Evolutionary conservation across 2,329 filamentous ascomycete genomes (phyloP).

Genomic region (Lasiodiplodia theobromae): DNA sequence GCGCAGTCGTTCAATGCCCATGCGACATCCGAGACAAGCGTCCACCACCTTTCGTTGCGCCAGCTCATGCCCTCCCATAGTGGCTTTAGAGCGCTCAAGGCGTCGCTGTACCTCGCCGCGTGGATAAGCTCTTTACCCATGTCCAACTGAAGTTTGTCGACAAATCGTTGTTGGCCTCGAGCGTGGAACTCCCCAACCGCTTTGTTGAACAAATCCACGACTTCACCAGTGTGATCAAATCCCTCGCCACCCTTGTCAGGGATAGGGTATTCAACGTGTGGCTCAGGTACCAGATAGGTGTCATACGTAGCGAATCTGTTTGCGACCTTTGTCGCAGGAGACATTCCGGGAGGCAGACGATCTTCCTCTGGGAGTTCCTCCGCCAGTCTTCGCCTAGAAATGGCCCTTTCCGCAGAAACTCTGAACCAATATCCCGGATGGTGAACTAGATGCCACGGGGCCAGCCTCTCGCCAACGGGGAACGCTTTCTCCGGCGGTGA

Average conservation of each 20-base stretch:
- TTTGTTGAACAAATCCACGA: conserved; percentile 56
- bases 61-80: conserved; percentile 65
- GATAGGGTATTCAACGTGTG: conserved; percentile 61
- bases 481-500: conserved; percentile 60
- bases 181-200: conserved; percentile 60
- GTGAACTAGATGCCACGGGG: conserved; percentile 66
- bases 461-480: conserved; percentile 56
- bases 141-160: conserved; percentile 62
- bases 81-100: conserved; percentile 58
- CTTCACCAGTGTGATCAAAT: conserved; percentile 60
- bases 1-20: conserved; percentile 64
- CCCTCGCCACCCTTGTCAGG: conserved; percentile 48
- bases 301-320: conserved; percentile 64
- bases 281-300: conserved; percentile 66
- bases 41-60: conserved; percentile 67
- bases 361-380: conserved; percentile 67
- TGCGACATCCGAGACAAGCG: conserved; percentile 61
- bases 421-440: conserved; percentile 69
- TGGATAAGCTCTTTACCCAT: conserved; percentile 62
- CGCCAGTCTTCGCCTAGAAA: conserved; percentile 58
- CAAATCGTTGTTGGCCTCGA: conserved; percentile 60
- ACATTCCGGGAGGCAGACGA: conserved; percentile 61
- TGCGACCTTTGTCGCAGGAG: conserved; percentile 62
- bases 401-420: conserved; percentile 60
- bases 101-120: conserved; percentile 58